Base-by-base conservation (phyloP, 441 rosid genomes). In the Biscutella laevigata region DNA sequence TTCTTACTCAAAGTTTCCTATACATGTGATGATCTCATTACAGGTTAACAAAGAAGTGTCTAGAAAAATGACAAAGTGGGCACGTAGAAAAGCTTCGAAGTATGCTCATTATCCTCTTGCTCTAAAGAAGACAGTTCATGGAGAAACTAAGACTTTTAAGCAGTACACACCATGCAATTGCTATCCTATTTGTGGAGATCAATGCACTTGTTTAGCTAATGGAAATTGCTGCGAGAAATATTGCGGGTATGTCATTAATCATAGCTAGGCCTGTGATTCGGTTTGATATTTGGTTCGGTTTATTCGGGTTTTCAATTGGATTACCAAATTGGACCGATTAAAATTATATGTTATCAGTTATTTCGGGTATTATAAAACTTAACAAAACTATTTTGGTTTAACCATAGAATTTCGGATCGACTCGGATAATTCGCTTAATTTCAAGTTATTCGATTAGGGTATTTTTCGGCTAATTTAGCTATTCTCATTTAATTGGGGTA, bases 181-280 rank as follows among this genome's bases (percentile, higher is more conserved):
- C 75, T 77, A 75, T 44, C 64, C 84, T 14, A 71, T 71, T 65
- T 91, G 98, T 64, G 95, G 96, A 67, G 81, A 80, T 66, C 77
- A 81, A 30, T 91, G 98, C 68, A 50, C 80, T 46, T 91, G 98
- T 72, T 73, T 71, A 48, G 35, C 72, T 37, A 78, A 67, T 49
- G 88, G 79, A 62, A 85, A 94, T 50, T 87, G 95, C 72, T 87
- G 98, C 57, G 95, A 91, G 64, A 91, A 85, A 67, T 91, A 85
- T 47, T 91, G 98, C 53, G 96, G 98, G 96, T 91, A 87, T 35
- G 89, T 71, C 64, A 50, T 56, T n/a, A n/a, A n/a, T n/a, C n/a
- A n/a, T n/a, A n/a, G n/a, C n/a, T n/a, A n/a, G n/a, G n/a, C n/a
- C n/a, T n/a, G n/a, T n/a, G n/a, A n/a, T n/a, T n/a, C n/a, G n/a